Conservation (phyloP, 1,284 basidiomycete genomes). For the Cerioporus squamosus region DNA sequence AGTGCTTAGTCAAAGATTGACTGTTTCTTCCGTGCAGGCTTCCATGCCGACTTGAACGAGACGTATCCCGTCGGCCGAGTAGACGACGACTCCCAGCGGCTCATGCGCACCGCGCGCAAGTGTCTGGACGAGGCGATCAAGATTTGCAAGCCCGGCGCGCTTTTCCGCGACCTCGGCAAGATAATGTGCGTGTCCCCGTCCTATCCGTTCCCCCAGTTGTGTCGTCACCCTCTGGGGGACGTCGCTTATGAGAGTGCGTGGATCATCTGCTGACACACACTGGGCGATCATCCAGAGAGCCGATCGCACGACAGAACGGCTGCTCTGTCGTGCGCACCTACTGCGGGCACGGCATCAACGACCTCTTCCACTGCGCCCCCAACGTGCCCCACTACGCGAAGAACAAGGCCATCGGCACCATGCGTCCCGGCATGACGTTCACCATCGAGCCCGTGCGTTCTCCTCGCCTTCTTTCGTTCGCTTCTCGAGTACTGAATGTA, state of each 20-base stretch:
- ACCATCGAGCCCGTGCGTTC: slow-evolving; percentile 77
- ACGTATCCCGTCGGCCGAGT: slow-evolving; percentile 89
- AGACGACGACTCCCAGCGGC: slow-evolving; percentile 79
- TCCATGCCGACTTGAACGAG: slow-evolving; percentile 91
- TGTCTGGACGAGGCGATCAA: slow-evolving; percentile 88
- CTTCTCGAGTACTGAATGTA: slow-evolving; percentile 28
- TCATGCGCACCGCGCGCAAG: slow-evolving; percentile 82
- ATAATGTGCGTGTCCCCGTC: slow-evolving; percentile 62
- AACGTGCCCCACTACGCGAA: slow-evolving; percentile 88
- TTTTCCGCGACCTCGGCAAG: slow-evolving; percentile 86
- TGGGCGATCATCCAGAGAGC: slow-evolving; percentile 58
- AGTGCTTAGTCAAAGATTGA: background rate
- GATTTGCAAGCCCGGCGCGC: slow-evolving; percentile 87
- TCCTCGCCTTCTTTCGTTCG: slow-evolving; percentile 25
- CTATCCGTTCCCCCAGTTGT: background rate
- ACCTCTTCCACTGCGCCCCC: slow-evolving; percentile 78
- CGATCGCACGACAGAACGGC: slow-evolving; percentile 77
- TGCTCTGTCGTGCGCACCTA: slow-evolving; percentile 89
- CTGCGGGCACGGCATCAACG: slow-evolving; percentile 90
- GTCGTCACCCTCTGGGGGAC: too few relatives aligned
- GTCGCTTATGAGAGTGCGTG: too few relatives aligned
- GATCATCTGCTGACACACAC: background rate
- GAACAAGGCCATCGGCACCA: slow-evolving; percentile 81
- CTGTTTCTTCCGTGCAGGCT: slow-evolving; percentile 52
- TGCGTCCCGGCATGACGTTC: slow-evolving; percentile 85